Base-by-base conservation (phyloP, 2,329 filamentous ascomycete genomes). In the Hymenoscyphus scutula region DNA sequence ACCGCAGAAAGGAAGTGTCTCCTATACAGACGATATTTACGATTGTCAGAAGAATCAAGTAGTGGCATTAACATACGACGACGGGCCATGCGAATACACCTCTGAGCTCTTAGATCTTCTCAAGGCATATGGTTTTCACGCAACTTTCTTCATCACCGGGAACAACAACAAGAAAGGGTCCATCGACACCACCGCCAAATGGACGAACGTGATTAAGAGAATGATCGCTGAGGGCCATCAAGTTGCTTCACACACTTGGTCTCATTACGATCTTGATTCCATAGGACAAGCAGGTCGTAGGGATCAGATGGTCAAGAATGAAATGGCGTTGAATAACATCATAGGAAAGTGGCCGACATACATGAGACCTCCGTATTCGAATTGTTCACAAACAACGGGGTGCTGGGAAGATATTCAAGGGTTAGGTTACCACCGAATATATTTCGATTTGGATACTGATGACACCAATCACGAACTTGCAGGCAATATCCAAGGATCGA, bases 131-230 rank as follows among this genome's bases (percentile, higher is more conserved):
- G 76, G 80, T 11, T 85, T 83, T n/a, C 85, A 84, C 65, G 87
- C 85, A 0, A 89, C 87, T 1, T 90, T 90, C 73, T 89, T 89
- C 74, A 79, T 89, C 64, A 84, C 80, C 2, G 82, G 82, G 5
- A 83, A 80, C 74, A 84, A 84, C 72, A 76, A 81, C 69, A 83
- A 65, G 53, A 70, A 70, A 38, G 67, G 67, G 23, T 34, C 62
- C 8, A 71, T 71, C 11, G 66, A 70, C 25, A 65, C 34, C 8
- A 85, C 68, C 75, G 79, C 62, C 72, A 77, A 11, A 65, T 81
- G 80, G 69, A 71, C 73, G 8, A 74, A 75, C 11, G 80, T 82
- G n/a, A 81, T 87, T 63, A 65, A 61, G 60, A 64, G 69, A 15
- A 70, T 70, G 64, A 59, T 66, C 38, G 61, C 61, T 2, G 67